Evolutionary conservation across 192 early-diverging fungal genomes (phyloP), one percentile per base, ranked within the genome.

Genomic region (Paraglomus occultum): DNA sequence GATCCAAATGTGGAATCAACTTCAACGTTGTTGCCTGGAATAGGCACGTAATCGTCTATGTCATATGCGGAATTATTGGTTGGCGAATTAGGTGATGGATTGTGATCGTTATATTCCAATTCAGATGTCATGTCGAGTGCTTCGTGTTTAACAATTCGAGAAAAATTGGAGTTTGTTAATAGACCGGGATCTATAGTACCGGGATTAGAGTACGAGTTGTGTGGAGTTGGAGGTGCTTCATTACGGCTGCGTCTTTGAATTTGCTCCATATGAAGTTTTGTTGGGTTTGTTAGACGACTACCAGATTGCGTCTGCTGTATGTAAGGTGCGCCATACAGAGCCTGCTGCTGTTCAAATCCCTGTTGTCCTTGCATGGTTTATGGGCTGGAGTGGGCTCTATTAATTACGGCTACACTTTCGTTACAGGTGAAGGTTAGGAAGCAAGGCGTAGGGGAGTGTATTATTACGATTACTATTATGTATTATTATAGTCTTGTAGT

Each of bases 31-130:
- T 20, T 44, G 10, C 69, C 65, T 10, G 61, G 71, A 42, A 45
- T 55, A 74, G 63, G 67, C n/a, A 71, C 74, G 44, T 71, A 81
- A 46, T 73, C 76, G 18, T 81, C 62, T 22, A 18, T 9, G 14
- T 64, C 62, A 64, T 12, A 15, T 6, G 20, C 53, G 17, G 18
- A 43, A 62, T 42, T 39, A 61, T 47, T 73, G 55, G 70, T 61
- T 52, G 79, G 79, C 18, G 79, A 77, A 64, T 45, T 77, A 15
- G 76, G 73, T 10, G 69, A 63, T 5, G 76, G 79, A 7, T 67
- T 58, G 22, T 66, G 73, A 45, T 77, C 70, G 46, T 73, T 73
- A 73, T 71, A 78, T 48, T 80, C 79, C 74, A 80, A 73, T 45
- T 78, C 76, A 6, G 61, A n/a, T 43, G 48, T 40, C 42, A 75